These are phyloP conservation scores for Ogataea paraovalis DNA, from an alignment of 805 yeast genomes.

Conservation along the genomic window DNA sequence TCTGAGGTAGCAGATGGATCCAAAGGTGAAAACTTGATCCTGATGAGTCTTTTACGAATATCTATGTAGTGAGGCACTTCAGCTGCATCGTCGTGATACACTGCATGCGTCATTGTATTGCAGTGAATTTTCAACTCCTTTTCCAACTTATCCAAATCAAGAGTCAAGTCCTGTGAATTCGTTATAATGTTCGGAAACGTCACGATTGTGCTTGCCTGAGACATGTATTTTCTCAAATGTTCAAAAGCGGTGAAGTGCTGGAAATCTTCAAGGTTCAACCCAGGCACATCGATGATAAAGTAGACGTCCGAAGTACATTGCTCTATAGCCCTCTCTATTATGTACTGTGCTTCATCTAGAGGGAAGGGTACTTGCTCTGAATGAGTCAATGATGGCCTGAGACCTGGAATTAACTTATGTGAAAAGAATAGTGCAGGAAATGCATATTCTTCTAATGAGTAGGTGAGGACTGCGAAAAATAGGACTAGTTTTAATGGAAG, in stretches of 20 bases:
- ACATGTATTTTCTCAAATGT: constrained; percentile 46
- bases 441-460: constrained; percentile 1
- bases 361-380: constrained; percentile 29
- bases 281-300: constrained; percentile 52
- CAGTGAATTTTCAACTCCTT: constrained; percentile 45
- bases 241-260: constrained; percentile 39
- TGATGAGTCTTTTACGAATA: constrained; percentile 56
- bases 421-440: constrained; percentile 30
- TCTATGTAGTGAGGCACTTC: constrained; percentile 58
- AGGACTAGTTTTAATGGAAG: not conserved
- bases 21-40: constrained; percentile 52
- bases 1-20: constrained; percentile 41
- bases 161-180: constrained; percentile 28
- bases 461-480: not conserved
- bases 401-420: constrained; percentile 26
- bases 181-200: constrained; percentile 49
- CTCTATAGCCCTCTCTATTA: constrained; percentile 21
- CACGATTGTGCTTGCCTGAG: constrained; percentile 56
- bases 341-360: constrained; percentile 18
- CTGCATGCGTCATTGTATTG: constrained; percentile 42
- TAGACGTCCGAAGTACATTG: constrained; percentile 55
- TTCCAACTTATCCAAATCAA: constrained; percentile 42
- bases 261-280: constrained; percentile 45
- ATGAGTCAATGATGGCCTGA: constrained; percentile 27
- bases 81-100: constrained; percentile 38